Percentiles rank a stretch among this genome's conserved stretches.
These are phyloP conservation scores for Fusarium sp. DNA, from an alignment of 2,329 filamentous ascomycete species.

Conservation along the genomic window DNA sequence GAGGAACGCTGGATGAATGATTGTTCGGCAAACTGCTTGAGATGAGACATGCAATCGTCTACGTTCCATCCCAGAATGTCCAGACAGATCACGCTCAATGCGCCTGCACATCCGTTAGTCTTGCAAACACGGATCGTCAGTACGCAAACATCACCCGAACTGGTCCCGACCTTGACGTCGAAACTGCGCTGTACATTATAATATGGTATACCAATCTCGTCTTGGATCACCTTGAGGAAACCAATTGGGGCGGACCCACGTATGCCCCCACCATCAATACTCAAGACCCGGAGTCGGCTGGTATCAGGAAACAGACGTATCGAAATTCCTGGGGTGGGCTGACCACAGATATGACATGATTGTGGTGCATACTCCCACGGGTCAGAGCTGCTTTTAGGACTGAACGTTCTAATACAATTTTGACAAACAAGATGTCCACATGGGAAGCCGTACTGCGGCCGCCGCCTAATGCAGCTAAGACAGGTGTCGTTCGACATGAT, in stretches of 20 bases:
- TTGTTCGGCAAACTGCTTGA: slow-evolving; percentile 13
- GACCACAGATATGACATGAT: slow-evolving; percentile 20
- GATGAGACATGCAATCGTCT: slow-evolving; percentile 23
- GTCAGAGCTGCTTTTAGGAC: not conserved
- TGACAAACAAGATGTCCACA: slow-evolving; percentile 27
- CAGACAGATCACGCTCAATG: slow-evolving; percentile 17
- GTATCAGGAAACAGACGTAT: slow-evolving; percentile 19
- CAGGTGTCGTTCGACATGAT: slow-evolving; percentile 18
- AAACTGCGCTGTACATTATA: slow-evolving; percentile 27
- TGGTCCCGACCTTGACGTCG: slow-evolving; percentile 27
- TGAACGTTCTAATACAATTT: slow-evolving; percentile 21
- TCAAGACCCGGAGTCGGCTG: slow-evolving; percentile 16
- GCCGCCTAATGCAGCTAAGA: slow-evolving; percentile 21
- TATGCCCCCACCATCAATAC: slow-evolving; percentile 29
- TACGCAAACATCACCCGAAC: slow-evolving; percentile 14
- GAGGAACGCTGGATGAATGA: not conserved
- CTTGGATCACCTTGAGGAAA: slow-evolving; percentile 27
- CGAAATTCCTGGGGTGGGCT: not conserved
- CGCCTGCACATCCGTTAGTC: slow-evolving; percentile 7
- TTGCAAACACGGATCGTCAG: not conserved
- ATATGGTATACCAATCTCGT: slow-evolving; percentile 16
- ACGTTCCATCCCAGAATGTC: slow-evolving; percentile 26
- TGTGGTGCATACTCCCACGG: not conserved
- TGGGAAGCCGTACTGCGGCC: slow-evolving; percentile 15
- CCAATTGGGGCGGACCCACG: slow-evolving; percentile 16